Conservation (phyloP, 371 early-diverging fungal species). For the Apophysomyces elegans region DNA sequence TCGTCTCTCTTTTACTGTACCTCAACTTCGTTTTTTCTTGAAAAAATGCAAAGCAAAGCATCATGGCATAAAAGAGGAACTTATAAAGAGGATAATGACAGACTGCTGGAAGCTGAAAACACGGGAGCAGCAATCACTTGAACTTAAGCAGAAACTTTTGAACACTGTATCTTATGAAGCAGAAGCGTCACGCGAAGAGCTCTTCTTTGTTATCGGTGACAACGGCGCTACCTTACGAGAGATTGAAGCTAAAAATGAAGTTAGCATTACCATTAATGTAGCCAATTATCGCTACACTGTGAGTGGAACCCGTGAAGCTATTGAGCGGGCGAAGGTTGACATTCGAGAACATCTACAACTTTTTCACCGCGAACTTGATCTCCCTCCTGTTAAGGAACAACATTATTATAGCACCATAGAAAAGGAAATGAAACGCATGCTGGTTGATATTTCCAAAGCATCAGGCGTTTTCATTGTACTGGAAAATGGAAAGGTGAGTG, state of each 20-base stretch:
- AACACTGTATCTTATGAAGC: constrained; percentile 16
- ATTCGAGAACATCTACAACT: constrained; percentile 24
- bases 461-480: constrained; percentile 29
- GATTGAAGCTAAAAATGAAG: constrained; percentile 34
- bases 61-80: constrained; percentile 15
- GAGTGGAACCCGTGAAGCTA: constrained; percentile 24
- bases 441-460: constrained; percentile 35
- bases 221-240: constrained; percentile 33
- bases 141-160: constrained; percentile 10
- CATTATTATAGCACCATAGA: constrained; percentile 1
- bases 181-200: constrained; percentile 26
- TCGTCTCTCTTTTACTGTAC: constrained; percentile 27
- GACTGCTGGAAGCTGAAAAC: constrained; percentile 33
- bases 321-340: constrained; percentile 26
- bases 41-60: constrained; percentile 14
- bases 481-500: constrained; percentile 27
- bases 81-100: constrained; percentile 21
- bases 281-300: constrained; percentile 23
- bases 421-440: constrained; percentile 12
- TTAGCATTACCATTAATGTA: constrained; percentile 32
- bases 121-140: constrained; percentile 19
- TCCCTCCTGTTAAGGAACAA: constrained; percentile 14
- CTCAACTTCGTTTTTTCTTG: constrained; percentile 30
- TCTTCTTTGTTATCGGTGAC: constrained; percentile 44
- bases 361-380: constrained; percentile 15